These are phyloP conservation scores for Melastoma candidum DNA, from an alignment of 441 rosid genomes.

Conservation along the genomic window DNA sequence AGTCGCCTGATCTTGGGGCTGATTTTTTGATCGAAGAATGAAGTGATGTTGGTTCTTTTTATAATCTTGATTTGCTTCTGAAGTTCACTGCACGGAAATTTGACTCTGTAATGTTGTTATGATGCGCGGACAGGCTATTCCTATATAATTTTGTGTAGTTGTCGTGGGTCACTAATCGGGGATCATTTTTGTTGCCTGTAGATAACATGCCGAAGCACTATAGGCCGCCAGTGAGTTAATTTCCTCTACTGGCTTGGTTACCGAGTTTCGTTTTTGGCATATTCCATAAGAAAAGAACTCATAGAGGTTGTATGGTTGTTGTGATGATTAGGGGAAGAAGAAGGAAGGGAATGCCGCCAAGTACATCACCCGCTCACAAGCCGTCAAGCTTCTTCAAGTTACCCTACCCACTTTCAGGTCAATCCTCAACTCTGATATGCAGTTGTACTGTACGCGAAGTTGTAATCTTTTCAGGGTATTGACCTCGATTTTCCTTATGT, in stretches of 20 bases:
- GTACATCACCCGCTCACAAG: constrained; percentile 79
- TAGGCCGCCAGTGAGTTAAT: constrained; percentile 60
- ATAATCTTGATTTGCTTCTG: no score
- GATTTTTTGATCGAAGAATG: no score
- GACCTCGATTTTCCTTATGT: background rate
- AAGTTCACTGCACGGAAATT: no score
- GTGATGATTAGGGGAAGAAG: constrained; percentile 61
- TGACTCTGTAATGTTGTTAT: no score
- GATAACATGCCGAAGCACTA: constrained; percentile 73
- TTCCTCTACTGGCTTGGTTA: background rate
- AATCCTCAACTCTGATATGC: background rate
- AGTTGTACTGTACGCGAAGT: background rate
- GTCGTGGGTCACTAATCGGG: no score
- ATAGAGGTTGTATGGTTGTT: background rate
- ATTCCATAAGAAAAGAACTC: background rate
- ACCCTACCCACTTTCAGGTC: constrained; percentile 62
- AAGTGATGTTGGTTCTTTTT: no score
- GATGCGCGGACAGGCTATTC: no score
- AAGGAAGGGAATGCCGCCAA: constrained; percentile 86
- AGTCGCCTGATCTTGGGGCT: no score
- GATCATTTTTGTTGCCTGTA: no score
- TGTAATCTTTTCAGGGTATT: background rate
- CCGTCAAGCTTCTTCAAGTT: constrained; percentile 72
- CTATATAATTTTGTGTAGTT: no score
- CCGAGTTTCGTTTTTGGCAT: background rate